These are phyloP conservation scores for Conringia planisiliqua DNA, from an alignment of 345 rosid genomes.

Conservation along the genomic window DNA sequence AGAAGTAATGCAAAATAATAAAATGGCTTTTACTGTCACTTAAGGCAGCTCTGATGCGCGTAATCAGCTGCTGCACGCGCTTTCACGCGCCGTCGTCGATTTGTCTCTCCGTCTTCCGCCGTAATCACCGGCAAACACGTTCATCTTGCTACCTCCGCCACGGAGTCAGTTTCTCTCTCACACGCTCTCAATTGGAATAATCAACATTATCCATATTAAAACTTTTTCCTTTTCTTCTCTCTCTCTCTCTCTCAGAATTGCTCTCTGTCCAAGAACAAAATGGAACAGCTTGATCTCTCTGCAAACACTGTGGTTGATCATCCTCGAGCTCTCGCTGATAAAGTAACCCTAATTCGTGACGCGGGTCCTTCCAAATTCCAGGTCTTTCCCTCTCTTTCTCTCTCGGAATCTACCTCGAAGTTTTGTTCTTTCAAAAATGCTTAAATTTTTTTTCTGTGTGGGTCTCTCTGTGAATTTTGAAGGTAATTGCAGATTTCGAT, in stretches of 20 bases:
- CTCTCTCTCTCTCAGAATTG: slow-evolving; percentile 29
- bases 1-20: background rate
- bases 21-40: background rate
- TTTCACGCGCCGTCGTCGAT: slow-evolving; percentile 24
- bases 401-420: slow-evolving; percentile 34
- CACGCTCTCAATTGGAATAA: background rate
- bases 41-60: slow-evolving; percentile 4
- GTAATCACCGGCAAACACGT: background rate
- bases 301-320: slow-evolving; percentile 40
- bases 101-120: background rate
- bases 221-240: background rate
- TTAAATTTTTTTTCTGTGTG: background rate
- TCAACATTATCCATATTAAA: background rate
- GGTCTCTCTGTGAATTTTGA: background rate
- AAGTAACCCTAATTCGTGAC: slow-evolving; percentile 49
- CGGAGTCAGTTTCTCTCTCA: background rate
- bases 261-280: slow-evolving; percentile 5
- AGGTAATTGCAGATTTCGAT: slow-evolving; percentile 79
- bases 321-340: slow-evolving; percentile 42
- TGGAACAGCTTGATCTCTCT: slow-evolving; percentile 36
- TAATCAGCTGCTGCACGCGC: slow-evolving; percentile 2
- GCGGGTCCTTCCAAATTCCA: slow-evolving; percentile 79
- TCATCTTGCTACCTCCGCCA: background rate
- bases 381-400: slow-evolving; percentile 38
- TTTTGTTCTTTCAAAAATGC: background rate